Percentiles rank a stretch among this genome's conserved stretches.
phyloP scores from a whole-genome alignment of 345 rosid genomes.

The rapeseed (Brassica napus) region Da-Ae NC_063446.1:59355001-59355500 shows the following conservation, averaged over 20 bases:
- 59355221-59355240: conserved; percentile 77
- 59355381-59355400: neutral
- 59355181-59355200: conserved; percentile 75
- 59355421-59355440: neutral
- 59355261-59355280: conserved; percentile 1
- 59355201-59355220: conserved; percentile 79
- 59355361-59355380: conserved; percentile 56
- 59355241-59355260: neutral
- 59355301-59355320: conserved; percentile 99
- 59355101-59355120: neutral
- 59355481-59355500: neutral
- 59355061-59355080: neutral
- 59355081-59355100: neutral
- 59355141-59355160: conserved; percentile 56
- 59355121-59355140: neutral
- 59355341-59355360: conserved; percentile 92
- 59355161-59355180: conserved; percentile 94
- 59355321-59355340: conserved; percentile 96
- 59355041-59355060: conserved; percentile 75
- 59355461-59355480: neutral
- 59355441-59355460: neutral
- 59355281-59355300: conserved; percentile 23
- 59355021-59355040: conserved; percentile 91
- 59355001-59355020: conserved; percentile 93
- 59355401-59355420: neutral